These are phyloP conservation scores for Drosera spatulata DNA, from an alignment of 179 eudicot species.

Conservation along the genomic window DNA sequence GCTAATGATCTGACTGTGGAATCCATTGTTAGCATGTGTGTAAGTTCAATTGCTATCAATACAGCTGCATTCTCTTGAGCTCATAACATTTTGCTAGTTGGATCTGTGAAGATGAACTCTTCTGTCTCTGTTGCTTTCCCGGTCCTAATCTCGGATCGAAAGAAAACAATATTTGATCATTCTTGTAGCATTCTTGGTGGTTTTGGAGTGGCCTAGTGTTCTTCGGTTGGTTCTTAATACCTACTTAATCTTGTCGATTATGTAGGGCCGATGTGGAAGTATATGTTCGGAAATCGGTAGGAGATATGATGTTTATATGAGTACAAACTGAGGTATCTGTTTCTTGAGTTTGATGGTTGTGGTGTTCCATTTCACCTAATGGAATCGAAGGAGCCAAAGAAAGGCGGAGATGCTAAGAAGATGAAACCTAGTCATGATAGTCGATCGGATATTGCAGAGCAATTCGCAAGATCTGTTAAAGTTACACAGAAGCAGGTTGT, in stretches of 20 bases:
- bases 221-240: neutral
- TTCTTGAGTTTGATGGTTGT: conserved; percentile 3
- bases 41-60: neutral
- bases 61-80: neutral
- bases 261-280: neutral
- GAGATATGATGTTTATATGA: neutral
- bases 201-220: neutral
- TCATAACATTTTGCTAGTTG: no score
- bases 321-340: neutral
- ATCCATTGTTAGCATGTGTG: neutral
- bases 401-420: neutral
- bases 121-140: no score
- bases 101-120: neutral
- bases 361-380: conserved; percentile 1
- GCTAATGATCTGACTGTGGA: conserved; percentile 9
- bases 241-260: neutral
- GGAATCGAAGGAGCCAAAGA: conserved; percentile 4
- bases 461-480: conserved; percentile 13
- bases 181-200: no score
- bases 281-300: neutral
- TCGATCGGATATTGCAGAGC: conserved; percentile 5
- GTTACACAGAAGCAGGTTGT: conserved; percentile 9
- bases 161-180: no score
- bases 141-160: no score
- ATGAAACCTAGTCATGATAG: neutral